Conservation (phyloP, 192 early-diverging fungal species). For the Coemansia furcata region DNA sequence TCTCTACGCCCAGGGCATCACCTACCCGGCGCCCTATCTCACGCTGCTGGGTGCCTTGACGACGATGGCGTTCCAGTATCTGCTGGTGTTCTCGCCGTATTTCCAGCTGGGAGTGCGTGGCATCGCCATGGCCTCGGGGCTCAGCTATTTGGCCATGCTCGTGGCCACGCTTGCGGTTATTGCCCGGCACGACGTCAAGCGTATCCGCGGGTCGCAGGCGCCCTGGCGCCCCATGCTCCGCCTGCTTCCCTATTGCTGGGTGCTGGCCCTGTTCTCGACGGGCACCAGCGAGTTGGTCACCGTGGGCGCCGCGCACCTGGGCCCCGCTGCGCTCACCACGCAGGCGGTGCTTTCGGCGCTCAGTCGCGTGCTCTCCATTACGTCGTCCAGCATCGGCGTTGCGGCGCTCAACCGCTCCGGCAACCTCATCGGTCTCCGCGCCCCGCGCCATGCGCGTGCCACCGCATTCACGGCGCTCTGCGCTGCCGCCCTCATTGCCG, state of each 20-base stretch:
- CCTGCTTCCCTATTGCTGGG: slow-evolving; percentile 29
- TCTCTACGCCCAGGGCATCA: slow-evolving; percentile 48
- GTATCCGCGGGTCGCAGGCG: slow-evolving; percentile 32
- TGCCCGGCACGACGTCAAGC: slow-evolving; percentile 13
- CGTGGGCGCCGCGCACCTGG: slow-evolving; percentile 78
- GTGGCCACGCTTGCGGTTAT: slow-evolving; percentile 56
- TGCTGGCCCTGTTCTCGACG: slow-evolving; percentile 36
- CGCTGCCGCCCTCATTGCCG: slow-evolving; percentile 22
- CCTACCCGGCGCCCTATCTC: slow-evolving; percentile 43
- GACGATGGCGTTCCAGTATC: slow-evolving; percentile 36
- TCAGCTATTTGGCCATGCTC: slow-evolving; percentile 62
- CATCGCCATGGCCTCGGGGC: slow-evolving; percentile 62
- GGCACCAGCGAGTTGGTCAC: slow-evolving; percentile 67
- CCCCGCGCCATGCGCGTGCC: slow-evolving; percentile 16
- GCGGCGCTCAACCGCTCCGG: slow-evolving; percentile 81
- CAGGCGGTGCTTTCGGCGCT: slow-evolving; percentile 79
- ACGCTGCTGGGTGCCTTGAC: slow-evolving; percentile 33
- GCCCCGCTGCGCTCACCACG: slow-evolving; percentile 66
- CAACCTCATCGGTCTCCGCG: slow-evolving; percentile 61
- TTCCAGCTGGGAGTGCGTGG: slow-evolving; percentile 64
- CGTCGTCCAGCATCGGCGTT: slow-evolving; percentile 69
- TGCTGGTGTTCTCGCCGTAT: slow-evolving; percentile 44
- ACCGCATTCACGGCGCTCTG: slow-evolving; percentile 7
- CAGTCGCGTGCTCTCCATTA: slow-evolving; percentile 63
- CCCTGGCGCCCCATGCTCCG: slow-evolving; percentile 34